Evolutionary conservation across 148 eudicot genomes (phyloP).

Genomic region (Spergularia marina): DNA sequence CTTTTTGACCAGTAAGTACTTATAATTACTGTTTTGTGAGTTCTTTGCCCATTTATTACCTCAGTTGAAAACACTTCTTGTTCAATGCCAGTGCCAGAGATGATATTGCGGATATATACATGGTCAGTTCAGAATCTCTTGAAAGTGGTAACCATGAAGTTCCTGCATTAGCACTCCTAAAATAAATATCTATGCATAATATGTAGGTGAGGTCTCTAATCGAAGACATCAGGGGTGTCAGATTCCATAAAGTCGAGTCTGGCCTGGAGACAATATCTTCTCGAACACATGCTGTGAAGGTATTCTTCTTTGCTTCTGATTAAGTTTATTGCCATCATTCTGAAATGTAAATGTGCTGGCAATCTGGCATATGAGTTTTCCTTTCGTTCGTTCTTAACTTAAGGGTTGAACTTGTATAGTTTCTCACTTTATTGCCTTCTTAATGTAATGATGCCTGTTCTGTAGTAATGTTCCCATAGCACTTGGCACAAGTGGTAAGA

Average conservation of each 20-base stretch:
- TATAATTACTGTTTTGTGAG: neutral
- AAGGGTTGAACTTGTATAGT: too few relatives aligned
- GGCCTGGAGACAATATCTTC: conserved; percentile 87
- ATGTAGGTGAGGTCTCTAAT: conserved; percentile 85
- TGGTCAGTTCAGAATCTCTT: conserved; percentile 47
- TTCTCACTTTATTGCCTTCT: too few relatives aligned
- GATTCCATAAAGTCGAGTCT: conserved; percentile 91
- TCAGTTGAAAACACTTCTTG: conserved; percentile 6
- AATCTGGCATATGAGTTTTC: neutral
- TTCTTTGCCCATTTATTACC: conserved; percentile 6
- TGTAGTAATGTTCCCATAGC: too few relatives aligned
- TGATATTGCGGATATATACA: conserved; percentile 81
- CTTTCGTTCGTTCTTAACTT: neutral
- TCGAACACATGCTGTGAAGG: conserved; percentile 84
- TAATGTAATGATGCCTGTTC: too few relatives aligned
- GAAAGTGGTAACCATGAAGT: neutral
- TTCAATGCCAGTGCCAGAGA: conserved; percentile 69
- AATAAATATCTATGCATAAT: conserved; percentile 1
- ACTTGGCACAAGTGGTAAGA: too few relatives aligned
- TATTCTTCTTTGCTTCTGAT: conserved; percentile 26
- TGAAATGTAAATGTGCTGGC: neutral
- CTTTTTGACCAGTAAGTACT: conserved; percentile 88
- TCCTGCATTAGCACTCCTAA: neutral
- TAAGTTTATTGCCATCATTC: neutral
- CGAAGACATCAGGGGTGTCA: conserved; percentile 94